These are phyloP conservation scores for Phaeotremella skinneri DNA, from an alignment of 768 basidiomycete genomes.

Conservation along the genomic window DNA sequence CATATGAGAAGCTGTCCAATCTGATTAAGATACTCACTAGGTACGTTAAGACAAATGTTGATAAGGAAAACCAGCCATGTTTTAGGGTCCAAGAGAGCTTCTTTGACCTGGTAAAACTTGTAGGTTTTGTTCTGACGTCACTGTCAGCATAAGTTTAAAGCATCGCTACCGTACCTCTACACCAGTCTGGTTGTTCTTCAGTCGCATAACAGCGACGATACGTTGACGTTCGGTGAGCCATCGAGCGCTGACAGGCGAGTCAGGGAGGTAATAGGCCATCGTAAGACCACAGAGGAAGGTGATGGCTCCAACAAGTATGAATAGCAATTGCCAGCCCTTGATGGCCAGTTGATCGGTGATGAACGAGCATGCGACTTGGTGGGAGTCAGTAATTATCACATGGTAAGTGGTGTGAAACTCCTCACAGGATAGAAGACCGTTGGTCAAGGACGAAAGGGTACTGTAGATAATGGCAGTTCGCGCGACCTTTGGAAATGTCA, in stretches of 20 bases:
- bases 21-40: slow-evolving; percentile 31
- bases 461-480: slow-evolving; percentile 38
- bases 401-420: slow-evolving; percentile 7
- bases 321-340: slow-evolving; percentile 32
- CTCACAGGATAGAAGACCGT: slow-evolving; percentile 33
- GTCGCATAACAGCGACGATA: slow-evolving; percentile 30
- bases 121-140: slow-evolving; percentile 34
- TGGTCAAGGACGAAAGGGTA: slow-evolving; percentile 37
- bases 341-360: slow-evolving; percentile 7
- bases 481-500: no score
- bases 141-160: no score
- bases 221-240: slow-evolving; percentile 39
- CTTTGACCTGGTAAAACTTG: slow-evolving; percentile 27
- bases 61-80: slow-evolving; percentile 39
- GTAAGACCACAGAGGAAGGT: slow-evolving; percentile 31
- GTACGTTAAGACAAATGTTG: slow-evolving; percentile 35
- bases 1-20: no score
- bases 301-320: slow-evolving; percentile 33
- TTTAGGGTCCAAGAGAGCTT: slow-evolving; percentile 36
- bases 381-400: no score
- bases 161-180: no score
- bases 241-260: slow-evolving; percentile 29
- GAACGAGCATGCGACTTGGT: not conserved
- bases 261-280: slow-evolving; percentile 30
- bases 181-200: slow-evolving; percentile 31